These are phyloP conservation scores for Geranium rotundifolium DNA, from an alignment of 345 rosid genomes.

Conservation along the genomic window DNA sequence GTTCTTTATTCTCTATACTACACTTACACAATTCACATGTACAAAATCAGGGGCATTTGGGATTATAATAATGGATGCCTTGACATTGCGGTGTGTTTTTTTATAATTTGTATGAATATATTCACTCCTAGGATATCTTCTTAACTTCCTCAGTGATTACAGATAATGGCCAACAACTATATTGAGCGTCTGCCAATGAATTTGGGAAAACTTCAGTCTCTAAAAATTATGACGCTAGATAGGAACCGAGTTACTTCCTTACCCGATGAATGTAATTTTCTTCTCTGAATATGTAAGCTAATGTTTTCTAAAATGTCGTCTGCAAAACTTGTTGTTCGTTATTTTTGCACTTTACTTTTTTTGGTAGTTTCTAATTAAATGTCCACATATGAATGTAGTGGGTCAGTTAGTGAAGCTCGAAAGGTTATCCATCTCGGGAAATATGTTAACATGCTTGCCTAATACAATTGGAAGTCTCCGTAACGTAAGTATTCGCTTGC, in stretches of 20 bases:
- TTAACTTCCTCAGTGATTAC: slow-evolving; percentile 10
- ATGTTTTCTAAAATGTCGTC: background rate
- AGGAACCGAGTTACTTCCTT: slow-evolving; percentile 60
- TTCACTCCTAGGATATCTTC: background rate
- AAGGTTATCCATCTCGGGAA: slow-evolving; percentile 61
- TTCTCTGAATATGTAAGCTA: slow-evolving; percentile 23
- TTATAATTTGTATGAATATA: background rate
- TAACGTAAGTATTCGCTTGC: slow-evolving; percentile 53
- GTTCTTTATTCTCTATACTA: too few species aligned
- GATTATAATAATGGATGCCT: background rate
- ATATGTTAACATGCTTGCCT: slow-evolving; percentile 59
- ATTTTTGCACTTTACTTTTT: background rate
- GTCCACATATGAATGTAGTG: slow-evolving; percentile 31
- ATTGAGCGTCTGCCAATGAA: slow-evolving; percentile 63
- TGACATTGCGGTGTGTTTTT: background rate
- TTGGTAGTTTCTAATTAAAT: slow-evolving; percentile 8
- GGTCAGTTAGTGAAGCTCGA: slow-evolving; percentile 94
- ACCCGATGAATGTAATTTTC: slow-evolving; percentile 86
- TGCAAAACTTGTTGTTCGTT: slow-evolving; percentile 1
- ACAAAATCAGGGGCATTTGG: too few species aligned
- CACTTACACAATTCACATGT: too few species aligned
- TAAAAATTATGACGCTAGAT: slow-evolving; percentile 79
- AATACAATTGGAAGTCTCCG: slow-evolving; percentile 93
- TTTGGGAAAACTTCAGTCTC: slow-evolving; percentile 80
- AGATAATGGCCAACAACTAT: slow-evolving; percentile 63